These are phyloP conservation scores for Backusella morwellensis DNA, from an alignment of 192 early-diverging fungal genomes.

Conservation along the genomic window DNA sequence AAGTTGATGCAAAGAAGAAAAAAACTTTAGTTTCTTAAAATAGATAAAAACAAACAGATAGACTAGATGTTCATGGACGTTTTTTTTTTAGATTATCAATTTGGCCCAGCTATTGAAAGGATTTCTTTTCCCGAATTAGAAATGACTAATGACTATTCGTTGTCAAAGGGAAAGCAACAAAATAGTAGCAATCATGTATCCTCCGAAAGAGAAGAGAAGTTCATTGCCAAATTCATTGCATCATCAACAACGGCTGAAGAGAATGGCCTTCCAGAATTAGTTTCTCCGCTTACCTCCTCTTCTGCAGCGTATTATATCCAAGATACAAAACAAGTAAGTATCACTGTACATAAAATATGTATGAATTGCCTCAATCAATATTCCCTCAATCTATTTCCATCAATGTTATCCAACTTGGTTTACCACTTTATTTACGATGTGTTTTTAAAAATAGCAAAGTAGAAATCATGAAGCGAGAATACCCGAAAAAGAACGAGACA, in stretches of 20 bases:
- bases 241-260: slow-evolving; percentile 6
- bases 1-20: not conserved
- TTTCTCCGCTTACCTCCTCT: not conserved
- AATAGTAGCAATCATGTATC: not conserved
- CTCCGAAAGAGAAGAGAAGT: slow-evolving; percentile 33
- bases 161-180: not conserved
- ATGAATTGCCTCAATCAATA: slow-evolving; percentile 17
- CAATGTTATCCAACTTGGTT: not conserved
- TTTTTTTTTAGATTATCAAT: slow-evolving; percentile 13
- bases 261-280: not conserved
- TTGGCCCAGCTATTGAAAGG: slow-evolving; percentile 19
- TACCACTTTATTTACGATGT: not conserved
- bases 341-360: not conserved
- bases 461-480: not conserved
- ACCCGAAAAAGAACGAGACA: slow-evolving; percentile 3
- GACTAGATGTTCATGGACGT: not conserved
- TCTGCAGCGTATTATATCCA: slow-evolving; percentile 20
- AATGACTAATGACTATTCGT: not conserved
- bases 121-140: not conserved
- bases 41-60: not conserved
- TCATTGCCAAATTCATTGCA: slow-evolving; percentile 44
- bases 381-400: not conserved
- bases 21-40: not conserved
- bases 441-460: not conserved
- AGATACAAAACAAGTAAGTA: slow-evolving; percentile 31